These are phyloP conservation scores for Scutellaria baicalensis DNA, from an alignment of 257 asterid species.

Conservation along the genomic window DNA sequence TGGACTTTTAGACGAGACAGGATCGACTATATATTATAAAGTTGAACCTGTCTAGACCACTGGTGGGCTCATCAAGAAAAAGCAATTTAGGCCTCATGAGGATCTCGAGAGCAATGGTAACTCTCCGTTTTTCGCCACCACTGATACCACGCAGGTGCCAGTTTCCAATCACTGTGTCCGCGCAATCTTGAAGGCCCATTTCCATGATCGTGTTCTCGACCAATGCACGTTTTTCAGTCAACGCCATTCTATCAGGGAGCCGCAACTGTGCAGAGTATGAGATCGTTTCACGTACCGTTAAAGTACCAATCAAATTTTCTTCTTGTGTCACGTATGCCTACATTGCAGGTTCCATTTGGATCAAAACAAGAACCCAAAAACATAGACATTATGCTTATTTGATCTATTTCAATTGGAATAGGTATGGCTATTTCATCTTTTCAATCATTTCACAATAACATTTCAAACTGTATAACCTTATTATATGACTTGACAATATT, in stretches of 20 bases:
- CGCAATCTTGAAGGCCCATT: conserved; percentile 96
- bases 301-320: conserved; percentile 81
- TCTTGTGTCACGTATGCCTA: conserved; percentile 98
- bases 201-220: conserved; percentile 81
- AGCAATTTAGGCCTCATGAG: conserved; percentile 82
- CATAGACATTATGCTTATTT: no score
- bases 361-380: no score
- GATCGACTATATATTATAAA: no score
- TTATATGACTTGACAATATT: no score
- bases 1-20: no score
- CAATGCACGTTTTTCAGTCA: conserved; percentile 52
- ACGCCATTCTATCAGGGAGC: conserved; percentile 64
- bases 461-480: no score
- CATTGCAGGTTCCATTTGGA: no score
- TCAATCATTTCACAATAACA: not conserved
- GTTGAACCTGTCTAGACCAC: conserved; percentile 85
- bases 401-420: no score
- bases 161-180: conserved; percentile 85
- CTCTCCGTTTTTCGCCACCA: conserved; percentile 88
- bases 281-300: conserved; percentile 86
- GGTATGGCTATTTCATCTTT: not conserved
- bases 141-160: conserved; percentile 97
- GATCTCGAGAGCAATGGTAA: conserved; percentile 85
- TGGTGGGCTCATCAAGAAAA: conserved; percentile 92
- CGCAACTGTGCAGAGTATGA: conserved; percentile 72